Evolutionary conservation across 1,284 basidiomycete species (phyloP).

Genomic region (Ceratobasidium sp.): DNA sequence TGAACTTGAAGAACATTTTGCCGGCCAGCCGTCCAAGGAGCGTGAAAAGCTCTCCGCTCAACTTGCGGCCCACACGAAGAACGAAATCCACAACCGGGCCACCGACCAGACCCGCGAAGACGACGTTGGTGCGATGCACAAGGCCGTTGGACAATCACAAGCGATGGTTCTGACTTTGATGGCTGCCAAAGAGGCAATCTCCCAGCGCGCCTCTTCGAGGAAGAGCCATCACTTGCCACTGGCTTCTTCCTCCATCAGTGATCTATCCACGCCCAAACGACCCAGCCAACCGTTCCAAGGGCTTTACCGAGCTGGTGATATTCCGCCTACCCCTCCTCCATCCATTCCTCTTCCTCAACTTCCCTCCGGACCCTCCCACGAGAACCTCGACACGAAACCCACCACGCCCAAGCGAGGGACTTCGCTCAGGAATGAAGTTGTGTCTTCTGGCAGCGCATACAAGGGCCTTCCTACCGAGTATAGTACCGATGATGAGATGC

Average conservation of each 20-base stretch:
- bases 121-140: conserved; percentile 10
- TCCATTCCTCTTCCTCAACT: conserved; percentile 29
- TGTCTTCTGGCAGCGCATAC: not conserved
- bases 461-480: conserved; percentile 26
- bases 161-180: conserved; percentile 19
- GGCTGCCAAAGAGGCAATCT: conserved; percentile 11
- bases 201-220: not conserved
- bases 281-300: not conserved
- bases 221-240: conserved; percentile 3
- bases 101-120: not conserved
- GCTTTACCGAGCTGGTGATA: conserved; percentile 16
- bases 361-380: not conserved
- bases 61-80: not conserved
- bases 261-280: conserved; percentile 13
- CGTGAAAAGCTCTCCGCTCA: not conserved
- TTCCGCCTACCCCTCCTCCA: conserved; percentile 13
- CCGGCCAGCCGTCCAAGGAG: not conserved
- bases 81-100: not conserved
- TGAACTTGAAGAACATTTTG: conserved; percentile 24
- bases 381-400: not conserved
- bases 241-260: conserved; percentile 1
- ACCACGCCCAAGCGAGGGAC: not conserved
- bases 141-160: conserved; percentile 5
- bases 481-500: not conserved
- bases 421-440: not conserved